A percentile compares a stretch with the other conserved stretches of the same genome.
These are phyloP conservation scores for Chrysoporthe puriensis DNA, from an alignment of 2,329 filamentous ascomycete genomes.

Conservation along the genomic window DNA sequence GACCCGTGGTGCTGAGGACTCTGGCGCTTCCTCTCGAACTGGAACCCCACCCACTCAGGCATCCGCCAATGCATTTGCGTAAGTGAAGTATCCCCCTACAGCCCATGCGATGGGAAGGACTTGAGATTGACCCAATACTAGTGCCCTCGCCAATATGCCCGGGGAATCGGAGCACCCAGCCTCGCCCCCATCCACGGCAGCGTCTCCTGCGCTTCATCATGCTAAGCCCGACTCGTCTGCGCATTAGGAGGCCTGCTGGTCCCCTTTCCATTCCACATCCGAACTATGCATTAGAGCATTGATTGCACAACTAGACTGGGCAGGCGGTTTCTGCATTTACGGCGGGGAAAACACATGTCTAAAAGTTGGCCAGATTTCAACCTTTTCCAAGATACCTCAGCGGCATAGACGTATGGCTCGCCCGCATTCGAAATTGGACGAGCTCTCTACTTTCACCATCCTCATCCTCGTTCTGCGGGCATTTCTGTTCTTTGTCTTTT, in stretches of 20 bases:
- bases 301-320: conserved; percentile 52
- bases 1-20: conserved; percentile 78
- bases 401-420: conserved; percentile 49
- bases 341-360: conserved; percentile 50
- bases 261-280: conserved; percentile 36
- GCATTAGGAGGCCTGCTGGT: conserved; percentile 56
- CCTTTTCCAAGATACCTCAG: conserved; percentile 53
- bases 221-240: conserved; percentile 54
- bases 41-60: conserved; percentile 75
- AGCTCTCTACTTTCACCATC: conserved; percentile 26
- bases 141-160: conserved; percentile 60
- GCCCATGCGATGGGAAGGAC: not conserved
- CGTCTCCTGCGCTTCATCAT: conserved; percentile 69
- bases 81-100: conserved; percentile 43
- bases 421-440: conserved; percentile 39
- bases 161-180: conserved; percentile 62
- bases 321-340: conserved; percentile 54
- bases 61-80: conserved; percentile 88
- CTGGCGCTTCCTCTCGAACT: conserved; percentile 83
- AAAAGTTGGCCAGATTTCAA: conserved; percentile 50
- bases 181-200: conserved; percentile 71
- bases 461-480: conserved; percentile 17
- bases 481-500: conserved; percentile 28
- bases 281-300: conserved; percentile 50
- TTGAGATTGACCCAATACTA: conserved; percentile 42